Evolutionary conservation across 176 grass and related monocot genomes (phyloP).

Genomic region (Coix lacrymajobi): DNA sequence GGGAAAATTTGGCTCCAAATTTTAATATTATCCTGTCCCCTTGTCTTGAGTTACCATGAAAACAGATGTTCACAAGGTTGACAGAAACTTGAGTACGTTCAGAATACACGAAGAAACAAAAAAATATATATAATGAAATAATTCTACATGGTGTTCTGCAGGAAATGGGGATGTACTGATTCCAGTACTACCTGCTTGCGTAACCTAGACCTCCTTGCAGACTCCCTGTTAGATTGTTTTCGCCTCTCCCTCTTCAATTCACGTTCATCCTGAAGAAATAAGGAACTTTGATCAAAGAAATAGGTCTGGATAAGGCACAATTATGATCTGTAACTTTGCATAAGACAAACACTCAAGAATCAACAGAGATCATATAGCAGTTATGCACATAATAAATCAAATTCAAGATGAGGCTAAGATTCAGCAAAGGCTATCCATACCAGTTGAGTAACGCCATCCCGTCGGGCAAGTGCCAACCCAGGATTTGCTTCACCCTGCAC

Average conservation of each 20-base stretch:
- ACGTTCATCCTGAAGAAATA: conserved; percentile 66
- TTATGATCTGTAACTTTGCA: not conserved
- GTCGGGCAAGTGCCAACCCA: conserved; percentile 29
- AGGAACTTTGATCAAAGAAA: conserved; percentile 11
- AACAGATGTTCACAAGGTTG: conserved; percentile 4
- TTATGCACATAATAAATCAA: not conserved
- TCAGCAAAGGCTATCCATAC: conserved; percentile 1
- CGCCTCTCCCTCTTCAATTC: conserved; percentile 87
- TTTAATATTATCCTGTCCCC: not conserved
- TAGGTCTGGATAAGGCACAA: not conserved
- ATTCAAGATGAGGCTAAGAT: not conserved
- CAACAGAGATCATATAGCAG: not conserved
- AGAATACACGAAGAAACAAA: not conserved
- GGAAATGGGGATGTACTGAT: conserved; percentile 18
- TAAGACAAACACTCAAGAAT: not conserved
- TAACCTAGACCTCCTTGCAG: conserved; percentile 89
- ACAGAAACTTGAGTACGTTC: not conserved
- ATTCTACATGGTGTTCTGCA: not conserved
- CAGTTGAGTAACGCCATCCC: conserved; percentile 22
- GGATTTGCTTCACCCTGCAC: conserved; percentile 36
- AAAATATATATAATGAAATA: not conserved
- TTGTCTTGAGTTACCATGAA: not conserved
- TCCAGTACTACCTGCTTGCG: conserved; percentile 68
- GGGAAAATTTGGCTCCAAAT: not conserved
- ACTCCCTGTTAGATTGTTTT: conserved; percentile 95